Evolutionary conservation across 2,329 filamentous ascomycete species (phyloP).

Genomic region (Aspergillus thermomutatus): DNA sequence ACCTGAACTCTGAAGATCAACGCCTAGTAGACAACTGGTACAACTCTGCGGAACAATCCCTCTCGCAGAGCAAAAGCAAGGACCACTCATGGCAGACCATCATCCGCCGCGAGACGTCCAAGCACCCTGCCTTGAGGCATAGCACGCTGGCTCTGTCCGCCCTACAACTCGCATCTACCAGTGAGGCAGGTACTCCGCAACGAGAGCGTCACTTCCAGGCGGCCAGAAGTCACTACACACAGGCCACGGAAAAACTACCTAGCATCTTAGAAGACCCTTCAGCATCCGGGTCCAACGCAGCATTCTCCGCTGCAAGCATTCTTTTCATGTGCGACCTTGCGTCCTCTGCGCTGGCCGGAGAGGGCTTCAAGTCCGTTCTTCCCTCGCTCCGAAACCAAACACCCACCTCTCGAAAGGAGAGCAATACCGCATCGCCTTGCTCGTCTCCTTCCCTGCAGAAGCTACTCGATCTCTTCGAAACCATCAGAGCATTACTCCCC

Average conservation of each 20-base stretch:
- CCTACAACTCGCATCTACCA: background rate
- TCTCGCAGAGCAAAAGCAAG: slow-evolving; percentile 1
- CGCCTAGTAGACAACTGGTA: slow-evolving; percentile 1
- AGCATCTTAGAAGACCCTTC: background rate
- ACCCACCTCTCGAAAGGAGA: background rate
- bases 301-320: background rate
- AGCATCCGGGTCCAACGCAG: background rate
- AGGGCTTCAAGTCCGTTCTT: background rate
- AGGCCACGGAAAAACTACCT: background rate
- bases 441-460: background rate
- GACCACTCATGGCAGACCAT: slow-evolving; percentile 5
- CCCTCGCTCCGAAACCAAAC: background rate
- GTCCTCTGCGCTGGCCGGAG: background rate
- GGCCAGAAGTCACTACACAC: background rate
- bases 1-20: background rate
- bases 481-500: background rate
- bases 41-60: background rate
- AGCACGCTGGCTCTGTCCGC: slow-evolving; percentile 7
- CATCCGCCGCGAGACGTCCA: slow-evolving; percentile 2
- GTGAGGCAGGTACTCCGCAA: background rate
- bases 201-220: background rate
- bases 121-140: slow-evolving; percentile 1
- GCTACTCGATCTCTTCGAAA: background rate
- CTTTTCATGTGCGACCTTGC: background rate
- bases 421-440: background rate